These are phyloP conservation scores for Microglena sp. DNA, from an alignment of 139 green algal species.

Conservation along the genomic window DNA sequence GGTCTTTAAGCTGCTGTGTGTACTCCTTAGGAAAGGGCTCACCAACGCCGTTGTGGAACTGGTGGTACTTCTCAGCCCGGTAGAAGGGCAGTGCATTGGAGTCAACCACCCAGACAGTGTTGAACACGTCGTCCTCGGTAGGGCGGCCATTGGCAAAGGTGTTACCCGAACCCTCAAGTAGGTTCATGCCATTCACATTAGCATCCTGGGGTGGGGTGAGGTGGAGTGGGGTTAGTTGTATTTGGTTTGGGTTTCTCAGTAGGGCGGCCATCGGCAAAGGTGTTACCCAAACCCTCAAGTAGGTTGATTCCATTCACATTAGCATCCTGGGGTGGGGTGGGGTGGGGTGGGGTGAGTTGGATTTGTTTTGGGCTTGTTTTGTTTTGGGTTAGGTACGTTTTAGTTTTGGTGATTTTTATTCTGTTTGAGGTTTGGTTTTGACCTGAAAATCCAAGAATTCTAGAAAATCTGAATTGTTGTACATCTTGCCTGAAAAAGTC, in stretches of 20 bases:
- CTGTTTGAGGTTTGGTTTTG: too few relatives aligned
- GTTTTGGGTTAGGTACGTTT: too few relatives aligned
- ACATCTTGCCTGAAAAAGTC: too few relatives aligned
- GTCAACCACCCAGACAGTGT: slow-evolving; percentile 65
- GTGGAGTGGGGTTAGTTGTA: too few relatives aligned
- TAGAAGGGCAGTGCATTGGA: slow-evolving; percentile 33
- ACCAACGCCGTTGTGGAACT: slow-evolving; percentile 76
- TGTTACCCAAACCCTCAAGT: slow-evolving; percentile 45
- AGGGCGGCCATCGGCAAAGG: background rate
- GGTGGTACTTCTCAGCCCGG: slow-evolving; percentile 78
- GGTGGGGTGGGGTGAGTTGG: too few relatives aligned
- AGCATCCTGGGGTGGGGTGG: slow-evolving; percentile 44
- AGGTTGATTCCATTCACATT: slow-evolving; percentile 75
- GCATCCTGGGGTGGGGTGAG: slow-evolving; percentile 48
- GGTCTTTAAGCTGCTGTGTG: slow-evolving; percentile 42
- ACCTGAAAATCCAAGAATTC: too few relatives aligned
- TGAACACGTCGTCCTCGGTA: slow-evolving; percentile 58
- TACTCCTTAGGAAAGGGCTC: slow-evolving; percentile 41
- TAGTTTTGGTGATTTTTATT: too few relatives aligned
- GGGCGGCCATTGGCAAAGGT: background rate
- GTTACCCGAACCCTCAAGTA: slow-evolving; percentile 54
- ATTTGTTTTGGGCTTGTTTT: too few relatives aligned
- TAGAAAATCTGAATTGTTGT: too few relatives aligned
- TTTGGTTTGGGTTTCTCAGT: too few relatives aligned
- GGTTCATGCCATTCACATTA: slow-evolving; percentile 72